These are phyloP conservation scores for Thielaviopsis ethacetica DNA, from an alignment of 2,329 filamentous ascomycete genomes.

Conservation along the genomic window DNA sequence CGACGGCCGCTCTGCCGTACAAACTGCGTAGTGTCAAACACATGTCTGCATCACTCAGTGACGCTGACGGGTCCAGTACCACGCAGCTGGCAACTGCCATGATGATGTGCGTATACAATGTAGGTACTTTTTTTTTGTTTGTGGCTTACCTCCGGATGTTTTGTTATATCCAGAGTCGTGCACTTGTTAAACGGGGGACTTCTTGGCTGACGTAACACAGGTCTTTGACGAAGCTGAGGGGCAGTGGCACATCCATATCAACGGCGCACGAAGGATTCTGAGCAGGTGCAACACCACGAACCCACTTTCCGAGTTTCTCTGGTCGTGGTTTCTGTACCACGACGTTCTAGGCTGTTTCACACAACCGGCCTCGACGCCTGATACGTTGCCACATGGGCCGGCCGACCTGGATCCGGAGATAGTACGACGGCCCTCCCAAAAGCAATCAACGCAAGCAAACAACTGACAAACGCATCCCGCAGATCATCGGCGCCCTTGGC, in stretches of 20 bases:
- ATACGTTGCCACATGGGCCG: not conserved
- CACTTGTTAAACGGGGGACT: slow-evolving; percentile 11
- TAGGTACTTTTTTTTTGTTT: slow-evolving; percentile 15
- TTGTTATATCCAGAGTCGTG: not conserved
- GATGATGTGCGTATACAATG: slow-evolving; percentile 35
- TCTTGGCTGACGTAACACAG: slow-evolving; percentile 15
- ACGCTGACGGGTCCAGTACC: slow-evolving; percentile 18
- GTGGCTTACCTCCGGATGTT: not conserved
- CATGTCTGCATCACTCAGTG: slow-evolving; percentile 23
- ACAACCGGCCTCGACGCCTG: slow-evolving; percentile 16
- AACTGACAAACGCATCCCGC: not conserved
- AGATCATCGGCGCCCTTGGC: slow-evolving; percentile 31
- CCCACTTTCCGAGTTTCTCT: slow-evolving; percentile 23
- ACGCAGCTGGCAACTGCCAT: slow-evolving; percentile 29
- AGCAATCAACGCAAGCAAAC: not conserved
- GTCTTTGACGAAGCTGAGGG: slow-evolving; percentile 32
- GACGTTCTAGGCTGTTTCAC: slow-evolving; percentile 29
- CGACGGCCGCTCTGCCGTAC: slow-evolving; percentile 24
- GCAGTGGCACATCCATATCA: slow-evolving; percentile 28
- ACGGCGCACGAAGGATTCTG: slow-evolving; percentile 25
- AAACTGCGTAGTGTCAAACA: slow-evolving; percentile 25
- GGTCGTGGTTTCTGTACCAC: slow-evolving; percentile 32
- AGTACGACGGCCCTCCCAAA: not conserved
- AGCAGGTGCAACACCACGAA: slow-evolving; percentile 16
- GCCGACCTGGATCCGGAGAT: not conserved